Evolutionary conservation across 2,329 filamentous ascomycete genomes (phyloP).

Genomic region (Aspergillus versicolor): DNA sequence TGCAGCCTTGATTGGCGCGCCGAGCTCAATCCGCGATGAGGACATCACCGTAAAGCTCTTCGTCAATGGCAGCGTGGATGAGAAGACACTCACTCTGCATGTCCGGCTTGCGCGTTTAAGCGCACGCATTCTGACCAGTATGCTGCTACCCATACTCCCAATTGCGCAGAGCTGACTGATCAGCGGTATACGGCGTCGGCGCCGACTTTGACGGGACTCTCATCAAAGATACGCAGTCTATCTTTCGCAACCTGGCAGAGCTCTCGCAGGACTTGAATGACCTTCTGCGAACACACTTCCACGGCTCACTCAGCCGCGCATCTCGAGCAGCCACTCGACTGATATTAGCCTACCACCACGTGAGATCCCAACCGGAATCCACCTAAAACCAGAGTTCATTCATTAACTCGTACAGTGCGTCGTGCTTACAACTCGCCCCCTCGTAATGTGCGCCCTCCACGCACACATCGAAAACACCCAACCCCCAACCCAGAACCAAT

Average conservation of each 20-base stretch:
- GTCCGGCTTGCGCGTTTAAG: slow-evolving; percentile 26
- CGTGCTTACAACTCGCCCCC: slow-evolving; percentile 25
- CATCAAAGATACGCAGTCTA: slow-evolving; percentile 25
- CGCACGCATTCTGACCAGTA: slow-evolving; percentile 28
- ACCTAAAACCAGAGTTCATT: neutral
- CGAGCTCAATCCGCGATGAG: slow-evolving; percentile 29
- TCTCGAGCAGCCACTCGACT: slow-evolving; percentile 27
- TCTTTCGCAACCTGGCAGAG: slow-evolving; percentile 25
- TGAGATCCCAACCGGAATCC: neutral
- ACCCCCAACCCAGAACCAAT: slow-evolving; percentile 16
- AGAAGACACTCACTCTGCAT: slow-evolving; percentile 22
- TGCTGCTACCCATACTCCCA: neutral
- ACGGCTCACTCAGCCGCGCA: slow-evolving; percentile 24
- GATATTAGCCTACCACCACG: slow-evolving; percentile 29
- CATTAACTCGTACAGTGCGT: slow-evolving; percentile 18
- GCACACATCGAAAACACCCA: slow-evolving; percentile 26
- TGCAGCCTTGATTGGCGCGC: slow-evolving; percentile 26
- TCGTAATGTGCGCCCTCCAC: slow-evolving; percentile 28
- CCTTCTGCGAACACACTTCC: slow-evolving; percentile 25
- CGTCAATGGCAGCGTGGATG: neutral
- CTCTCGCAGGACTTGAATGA: slow-evolving; percentile 25
- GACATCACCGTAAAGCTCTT: slow-evolving; percentile 26
- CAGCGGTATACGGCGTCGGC: slow-evolving; percentile 28
- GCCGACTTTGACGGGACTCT: slow-evolving; percentile 24
- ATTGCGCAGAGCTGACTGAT: neutral